These are phyloP conservation scores for Vitis rotundifolia DNA, from an alignment of 164 flowering plant species.

Conservation along the genomic window DNA sequence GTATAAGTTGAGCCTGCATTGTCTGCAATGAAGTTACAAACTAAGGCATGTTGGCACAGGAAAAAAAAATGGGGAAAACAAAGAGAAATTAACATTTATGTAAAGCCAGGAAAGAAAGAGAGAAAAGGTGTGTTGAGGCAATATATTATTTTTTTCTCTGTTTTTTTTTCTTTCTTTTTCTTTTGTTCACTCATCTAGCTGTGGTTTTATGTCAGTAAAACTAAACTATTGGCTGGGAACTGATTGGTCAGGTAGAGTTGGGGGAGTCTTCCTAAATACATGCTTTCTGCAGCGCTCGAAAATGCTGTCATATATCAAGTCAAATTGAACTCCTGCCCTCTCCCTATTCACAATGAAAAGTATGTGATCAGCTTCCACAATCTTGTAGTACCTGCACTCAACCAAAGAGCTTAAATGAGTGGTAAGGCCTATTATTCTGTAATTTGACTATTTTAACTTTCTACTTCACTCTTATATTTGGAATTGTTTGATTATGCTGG, in stretches of 20 bases:
- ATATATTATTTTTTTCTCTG: background rate
- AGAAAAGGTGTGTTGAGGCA: background rate
- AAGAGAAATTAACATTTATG: background rate
- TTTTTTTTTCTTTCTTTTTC: background rate
- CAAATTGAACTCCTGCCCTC: slow-evolving; percentile 92
- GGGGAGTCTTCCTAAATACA: slow-evolving; percentile 57
- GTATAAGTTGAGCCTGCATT: background rate
- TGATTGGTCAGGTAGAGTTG: slow-evolving; percentile 55
- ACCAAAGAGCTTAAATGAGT: background rate
- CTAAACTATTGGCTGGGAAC: slow-evolving; percentile 22
- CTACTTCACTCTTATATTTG: background rate
- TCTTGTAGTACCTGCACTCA: slow-evolving; percentile 91
- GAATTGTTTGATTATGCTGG: too few species aligned
- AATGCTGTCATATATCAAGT: slow-evolving; percentile 86
- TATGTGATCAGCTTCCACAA: slow-evolving; percentile 92
- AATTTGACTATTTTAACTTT: background rate
- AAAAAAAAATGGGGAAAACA: background rate
- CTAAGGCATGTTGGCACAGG: background rate
- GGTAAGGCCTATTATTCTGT: background rate
- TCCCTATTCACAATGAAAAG: slow-evolving; percentile 85
- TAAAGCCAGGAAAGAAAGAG: background rate
- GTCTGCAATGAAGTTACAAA: background rate
- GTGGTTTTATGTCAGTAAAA: background rate
- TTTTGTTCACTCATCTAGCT: background rate
- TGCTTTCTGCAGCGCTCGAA: slow-evolving; percentile 95